These are phyloP conservation scores for Ogataea nonfermentans DNA, from an alignment of 805 yeast genomes.

Conservation along the genomic window DNA sequence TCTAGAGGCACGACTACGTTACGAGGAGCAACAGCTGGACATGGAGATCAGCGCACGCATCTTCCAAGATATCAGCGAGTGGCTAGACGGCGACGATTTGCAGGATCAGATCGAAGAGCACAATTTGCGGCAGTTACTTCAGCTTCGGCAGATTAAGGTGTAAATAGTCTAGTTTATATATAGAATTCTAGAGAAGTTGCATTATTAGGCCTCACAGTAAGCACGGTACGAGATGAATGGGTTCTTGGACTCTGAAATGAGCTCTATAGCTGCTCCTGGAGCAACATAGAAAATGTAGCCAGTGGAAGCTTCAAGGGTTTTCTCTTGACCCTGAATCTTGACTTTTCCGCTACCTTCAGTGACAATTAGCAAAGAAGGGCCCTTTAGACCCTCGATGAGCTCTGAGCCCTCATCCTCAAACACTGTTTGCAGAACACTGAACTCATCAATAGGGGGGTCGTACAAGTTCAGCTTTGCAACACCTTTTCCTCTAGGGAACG, in stretches of 20 bases:
- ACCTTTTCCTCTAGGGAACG: constrained; percentile 61
- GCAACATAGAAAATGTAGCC: constrained; percentile 87
- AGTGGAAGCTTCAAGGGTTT: constrained; percentile 44
- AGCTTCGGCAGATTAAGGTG: constrained; percentile 7
- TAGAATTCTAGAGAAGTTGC: constrained; percentile 2
- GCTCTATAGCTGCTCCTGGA: constrained; percentile 65
- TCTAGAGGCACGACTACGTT: constrained; percentile 55
- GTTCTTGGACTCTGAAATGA: constrained; percentile 48
- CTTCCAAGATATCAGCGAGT: constrained; percentile 59
- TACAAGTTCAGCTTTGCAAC: constrained; percentile 66
- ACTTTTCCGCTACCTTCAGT: constrained; percentile 77
- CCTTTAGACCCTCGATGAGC: constrained; percentile 59
- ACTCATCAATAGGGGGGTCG: constrained; percentile 97
- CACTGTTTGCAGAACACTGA: constrained; percentile 83
- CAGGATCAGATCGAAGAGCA: constrained; percentile 33
- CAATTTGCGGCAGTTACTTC: constrained; percentile 15
- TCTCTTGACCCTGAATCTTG: constrained; percentile 40
- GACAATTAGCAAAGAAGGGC: constrained; percentile 85
- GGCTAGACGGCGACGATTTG: constrained; percentile 55
- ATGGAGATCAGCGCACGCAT: constrained; percentile 53
- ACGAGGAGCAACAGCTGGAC: constrained; percentile 60
- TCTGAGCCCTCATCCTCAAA: constrained; percentile 55
- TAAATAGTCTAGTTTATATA: background rate
- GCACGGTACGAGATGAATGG: constrained; percentile 84
- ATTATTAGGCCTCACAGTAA: constrained; percentile 62